Conservation (phyloP, 108 stramenopile species). For the Skeletonema tropicum region DNA sequence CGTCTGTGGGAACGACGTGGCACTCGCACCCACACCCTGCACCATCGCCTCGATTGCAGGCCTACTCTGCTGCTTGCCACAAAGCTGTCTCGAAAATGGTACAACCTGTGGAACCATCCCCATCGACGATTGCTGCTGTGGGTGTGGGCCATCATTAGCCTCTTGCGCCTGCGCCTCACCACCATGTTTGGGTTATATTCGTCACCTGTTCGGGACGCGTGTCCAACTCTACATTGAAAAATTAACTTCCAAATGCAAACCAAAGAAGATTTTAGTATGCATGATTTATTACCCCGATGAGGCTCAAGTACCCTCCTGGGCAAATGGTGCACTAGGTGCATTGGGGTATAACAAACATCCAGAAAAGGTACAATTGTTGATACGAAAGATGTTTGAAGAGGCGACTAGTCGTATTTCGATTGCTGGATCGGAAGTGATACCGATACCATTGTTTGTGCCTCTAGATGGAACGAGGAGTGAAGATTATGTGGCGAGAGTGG, state of each 20-base stretch:
- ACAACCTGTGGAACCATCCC: conserved; percentile 46
- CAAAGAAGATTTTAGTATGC: conserved; percentile 80
- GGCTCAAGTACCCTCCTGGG: conserved; percentile 76
- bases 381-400: conserved; percentile 72
- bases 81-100: conserved; percentile 51
- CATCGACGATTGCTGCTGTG: conserved; percentile 76
- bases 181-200: conserved; percentile 78
- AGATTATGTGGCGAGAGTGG: conserved; percentile 91
- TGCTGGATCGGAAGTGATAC: conserved; percentile 71
- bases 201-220: conserved; percentile 83
- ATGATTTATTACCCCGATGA: conserved; percentile 94
- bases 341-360: conserved; percentile 85
- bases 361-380: conserved; percentile 67
- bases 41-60: conserved; percentile 67
- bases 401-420: conserved; percentile 76
- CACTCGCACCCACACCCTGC: conserved; percentile 73
- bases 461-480: conserved; percentile 76
- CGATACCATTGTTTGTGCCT: conserved; percentile 76
- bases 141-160: conserved; percentile 70
- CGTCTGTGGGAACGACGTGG: conserved; percentile 91
- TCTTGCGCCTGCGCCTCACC: conserved; percentile 48
- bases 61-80: conserved; percentile 61
- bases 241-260: conserved; percentile 75
- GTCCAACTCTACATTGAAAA: conserved; percentile 74
- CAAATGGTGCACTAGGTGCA: conserved; percentile 66